Evolutionary conservation across 1,284 basidiomycete genomes (phyloP), one percentile per base, ranked within the genome.

Genomic region (Leucoagaricus sp.): DNA sequence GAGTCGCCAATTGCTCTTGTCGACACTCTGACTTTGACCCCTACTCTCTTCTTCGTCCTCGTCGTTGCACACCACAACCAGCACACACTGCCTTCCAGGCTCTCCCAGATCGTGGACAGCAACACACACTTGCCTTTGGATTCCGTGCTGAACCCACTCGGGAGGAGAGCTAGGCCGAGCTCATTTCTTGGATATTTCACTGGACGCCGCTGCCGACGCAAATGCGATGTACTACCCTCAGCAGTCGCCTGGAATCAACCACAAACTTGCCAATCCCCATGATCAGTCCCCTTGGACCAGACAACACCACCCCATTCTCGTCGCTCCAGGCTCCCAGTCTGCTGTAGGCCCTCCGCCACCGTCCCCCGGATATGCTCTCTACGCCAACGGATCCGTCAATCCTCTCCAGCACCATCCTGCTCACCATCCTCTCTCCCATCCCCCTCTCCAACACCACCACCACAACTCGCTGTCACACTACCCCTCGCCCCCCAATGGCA

Each of bases 191-290:
- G 55, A 56, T 49, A 56, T 49, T 45, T 46, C 26, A 21, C 51
- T 46, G 31, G 48, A 13, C 36, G 54, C 25, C 58, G 12, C 34
- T 41, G 31, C 49, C 59, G 65, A 59, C 64, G 65, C 72, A 63
- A 69, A 75, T 76, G 73, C 71, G 69, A 91, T 91, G 87, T 91
- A 88, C 75, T 90, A 87, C 72, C 79, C 88, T 66, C 87, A 89
- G 69, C 88, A 88, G 71, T 90, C 88, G 61, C 87, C 88, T 66
- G 86, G 84, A 70, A 84, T 90, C 67, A 76, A 80, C 61, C 87
- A 87, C 77, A 89, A 90, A 69, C 79, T 89, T 62, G 75, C 86
- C 62, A 79, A 74, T 59, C 85, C 85, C 67, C 78, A 87, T 68
- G 87, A 90, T 73, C 86, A 86, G 73, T 79, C 81, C 23, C 79